Base-by-base conservation (phyloP, 441 rosid species). In the Eruca vesicaria region DNA sequence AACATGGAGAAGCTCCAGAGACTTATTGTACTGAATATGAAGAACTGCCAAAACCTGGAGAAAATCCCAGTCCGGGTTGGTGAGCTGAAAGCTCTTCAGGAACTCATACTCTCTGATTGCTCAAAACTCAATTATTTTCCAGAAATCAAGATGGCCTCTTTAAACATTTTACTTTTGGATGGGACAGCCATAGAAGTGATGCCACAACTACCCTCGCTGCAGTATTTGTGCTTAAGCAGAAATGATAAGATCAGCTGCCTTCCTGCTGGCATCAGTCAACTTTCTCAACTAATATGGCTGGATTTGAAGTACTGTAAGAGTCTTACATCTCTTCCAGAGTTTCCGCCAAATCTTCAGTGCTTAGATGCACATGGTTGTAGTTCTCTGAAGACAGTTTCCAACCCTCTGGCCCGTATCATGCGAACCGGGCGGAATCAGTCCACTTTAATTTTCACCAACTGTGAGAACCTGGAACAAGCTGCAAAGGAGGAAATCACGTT, bases 211-310 rank as follows among this genome's bases (percentile, higher is more conserved):
- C 56, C 56, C 2, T 43, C 35, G 2, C 5, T 65, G 57, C 53
- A 48, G 21, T 48, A 65, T 43, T 14, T 65, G 12, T 41, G 57
- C 57, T 41, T 68, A 78, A 33, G 20, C 52, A 41, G 16, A 41
- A n/a, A 79, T 19, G 59, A 71, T 66, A 66, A 38, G 56, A 73
- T 79, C 14, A 75, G 65, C 7, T 69, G 67, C 16, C 56, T 65
- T 5, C 57, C 33, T 4, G 57, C 2, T 21, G n/a, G n/a, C 6
- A 65, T 45, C n/a, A 21, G 2, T 26, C 20, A 45, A 15, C 69
- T 43, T 28, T 14, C 4, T 21, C 68, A 23, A 20, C 56, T 64
- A 26, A 0, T 0, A 2, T 6, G 1, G 33, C 68, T 76, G 43
- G 65, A 61, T 5, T 61, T 61, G 65, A 61, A 61, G 45, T 4